Percentiles rank a stretch among this genome's conserved stretches.
Evolutionary conservation across 352 stramenopile genomes (phyloP).

Genomic region (Pilasporangium apinafurcum): DNA sequence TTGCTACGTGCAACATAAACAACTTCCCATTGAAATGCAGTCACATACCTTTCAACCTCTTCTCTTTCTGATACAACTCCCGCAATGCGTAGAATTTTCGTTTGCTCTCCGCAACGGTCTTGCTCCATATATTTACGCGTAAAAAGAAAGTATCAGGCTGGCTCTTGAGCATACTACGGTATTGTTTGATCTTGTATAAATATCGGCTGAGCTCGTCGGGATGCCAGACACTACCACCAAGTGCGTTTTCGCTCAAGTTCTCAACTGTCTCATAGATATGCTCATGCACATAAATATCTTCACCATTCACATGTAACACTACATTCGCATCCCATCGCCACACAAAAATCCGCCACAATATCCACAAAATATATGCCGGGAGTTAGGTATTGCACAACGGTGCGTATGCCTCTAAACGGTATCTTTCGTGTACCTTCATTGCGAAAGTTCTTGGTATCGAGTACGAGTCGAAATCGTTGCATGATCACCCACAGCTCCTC

Average conservation of each 20-base stretch:
- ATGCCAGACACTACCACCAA: slow-evolving; percentile 53
- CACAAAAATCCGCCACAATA: background rate
- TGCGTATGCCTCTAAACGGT: too few species aligned
- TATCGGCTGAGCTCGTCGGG: slow-evolving; percentile 60
- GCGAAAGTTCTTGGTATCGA: slow-evolving; percentile 64
- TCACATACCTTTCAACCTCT: too few species aligned
- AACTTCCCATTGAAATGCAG: too few species aligned
- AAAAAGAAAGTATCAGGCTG: slow-evolving; percentile 56
- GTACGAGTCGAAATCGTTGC: slow-evolving; percentile 42
- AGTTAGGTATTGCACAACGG: too few species aligned
- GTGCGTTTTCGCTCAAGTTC: slow-evolving; percentile 46
- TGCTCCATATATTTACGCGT: slow-evolving; percentile 59
- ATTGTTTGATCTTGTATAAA: slow-evolving; percentile 53
- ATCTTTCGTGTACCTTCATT: slow-evolving; percentile 33
- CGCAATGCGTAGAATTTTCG: slow-evolving; percentile 72
- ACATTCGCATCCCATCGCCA: slow-evolving; percentile 1
- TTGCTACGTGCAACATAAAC: background rate
- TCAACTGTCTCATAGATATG: slow-evolving; percentile 68
- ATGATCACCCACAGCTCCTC: slow-evolving; percentile 46
- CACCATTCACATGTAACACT: slow-evolving; percentile 23
- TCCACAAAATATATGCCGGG: background rate
- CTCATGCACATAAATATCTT: slow-evolving; percentile 47
- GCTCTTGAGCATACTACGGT: slow-evolving; percentile 28
- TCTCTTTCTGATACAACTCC: slow-evolving; percentile 55
- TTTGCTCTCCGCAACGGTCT: slow-evolving; percentile 49